These are phyloP conservation scores for Phialocephala sp. DNA, from an alignment of 2,329 filamentous ascomycete genomes.

Conservation along the genomic window DNA sequence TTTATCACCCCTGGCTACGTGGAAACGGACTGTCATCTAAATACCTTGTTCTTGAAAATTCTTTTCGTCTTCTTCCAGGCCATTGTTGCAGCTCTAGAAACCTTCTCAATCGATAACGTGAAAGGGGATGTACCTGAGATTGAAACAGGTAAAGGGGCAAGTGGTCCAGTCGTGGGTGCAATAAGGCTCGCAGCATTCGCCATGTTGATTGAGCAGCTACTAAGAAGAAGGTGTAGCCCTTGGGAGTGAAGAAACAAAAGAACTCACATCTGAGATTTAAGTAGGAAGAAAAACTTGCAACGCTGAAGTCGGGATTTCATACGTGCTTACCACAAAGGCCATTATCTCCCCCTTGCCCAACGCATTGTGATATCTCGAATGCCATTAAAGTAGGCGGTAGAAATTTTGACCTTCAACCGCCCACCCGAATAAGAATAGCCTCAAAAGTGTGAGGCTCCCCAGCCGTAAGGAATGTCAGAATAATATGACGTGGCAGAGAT, in stretches of 20 bases:
- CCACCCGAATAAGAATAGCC: conserved; percentile 13
- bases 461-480: background rate
- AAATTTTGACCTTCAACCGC: conserved; percentile 5
- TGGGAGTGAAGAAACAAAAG: background rate
- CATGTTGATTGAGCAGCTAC: background rate
- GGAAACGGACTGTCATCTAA: background rate
- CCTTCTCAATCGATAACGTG: conserved; percentile 8
- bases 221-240: background rate
- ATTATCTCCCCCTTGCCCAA: background rate
- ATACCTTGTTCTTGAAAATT: conserved; percentile 21
- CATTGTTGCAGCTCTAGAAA: conserved; percentile 10
- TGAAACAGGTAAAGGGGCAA: conserved; percentile 3
- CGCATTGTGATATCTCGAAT: background rate
- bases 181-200: background rate
- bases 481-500: background rate
- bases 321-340: background rate
- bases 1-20: background rate
- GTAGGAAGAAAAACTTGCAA: background rate
- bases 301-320: background rate
- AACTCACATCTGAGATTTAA: background rate
- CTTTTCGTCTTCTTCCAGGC: conserved; percentile 14
- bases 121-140: background rate
- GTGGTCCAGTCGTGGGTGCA: background rate
- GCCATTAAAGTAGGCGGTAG: conserved; percentile 11
- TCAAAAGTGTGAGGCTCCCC: background rate